Conservation (phyloP, 169 alveolate genomes). For the Plasmodium vinckei region DNA sequence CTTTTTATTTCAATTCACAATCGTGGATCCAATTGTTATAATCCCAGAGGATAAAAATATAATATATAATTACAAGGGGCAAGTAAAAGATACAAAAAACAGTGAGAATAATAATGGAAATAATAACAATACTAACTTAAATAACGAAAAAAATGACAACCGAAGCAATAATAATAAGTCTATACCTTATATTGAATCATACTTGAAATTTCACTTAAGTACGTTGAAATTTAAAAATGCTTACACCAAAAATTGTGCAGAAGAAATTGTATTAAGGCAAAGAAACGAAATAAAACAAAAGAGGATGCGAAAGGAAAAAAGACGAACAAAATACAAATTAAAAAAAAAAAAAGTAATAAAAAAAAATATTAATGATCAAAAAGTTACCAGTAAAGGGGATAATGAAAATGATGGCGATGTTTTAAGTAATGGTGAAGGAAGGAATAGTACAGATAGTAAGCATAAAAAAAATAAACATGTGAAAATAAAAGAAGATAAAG, state of each 20-base stretch:
- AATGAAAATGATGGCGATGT: background rate
- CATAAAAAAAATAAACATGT: background rate
- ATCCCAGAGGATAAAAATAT: constrained; percentile 78
- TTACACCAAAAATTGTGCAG: constrained; percentile 33
- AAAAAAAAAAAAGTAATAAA: background rate
- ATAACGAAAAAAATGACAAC: constrained; percentile 3
- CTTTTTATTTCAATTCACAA: constrained; percentile 56
- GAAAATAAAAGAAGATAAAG: constrained; percentile 4
- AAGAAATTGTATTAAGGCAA: constrained; percentile 17
- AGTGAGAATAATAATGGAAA: background rate
- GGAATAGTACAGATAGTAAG: background rate
- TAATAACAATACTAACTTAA: background rate
- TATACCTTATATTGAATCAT: constrained; percentile 74
- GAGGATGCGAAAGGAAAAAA: background rate
- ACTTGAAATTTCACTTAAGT: constrained; percentile 51
- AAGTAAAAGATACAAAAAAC: constrained; percentile 18
- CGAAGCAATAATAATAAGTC: constrained; percentile 1
- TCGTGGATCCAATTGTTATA: constrained; percentile 62
- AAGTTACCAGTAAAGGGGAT: background rate
- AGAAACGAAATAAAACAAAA: constrained; percentile 19
- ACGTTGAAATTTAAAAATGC: constrained; percentile 63
- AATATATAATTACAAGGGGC: constrained; percentile 71
- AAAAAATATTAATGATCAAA: background rate
- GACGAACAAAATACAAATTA: constrained; percentile 2
- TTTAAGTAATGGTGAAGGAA: background rate